Evolutionary conservation across 2,329 filamentous ascomycete species (phyloP).

Genomic region (Epicoccum sorghinum): DNA sequence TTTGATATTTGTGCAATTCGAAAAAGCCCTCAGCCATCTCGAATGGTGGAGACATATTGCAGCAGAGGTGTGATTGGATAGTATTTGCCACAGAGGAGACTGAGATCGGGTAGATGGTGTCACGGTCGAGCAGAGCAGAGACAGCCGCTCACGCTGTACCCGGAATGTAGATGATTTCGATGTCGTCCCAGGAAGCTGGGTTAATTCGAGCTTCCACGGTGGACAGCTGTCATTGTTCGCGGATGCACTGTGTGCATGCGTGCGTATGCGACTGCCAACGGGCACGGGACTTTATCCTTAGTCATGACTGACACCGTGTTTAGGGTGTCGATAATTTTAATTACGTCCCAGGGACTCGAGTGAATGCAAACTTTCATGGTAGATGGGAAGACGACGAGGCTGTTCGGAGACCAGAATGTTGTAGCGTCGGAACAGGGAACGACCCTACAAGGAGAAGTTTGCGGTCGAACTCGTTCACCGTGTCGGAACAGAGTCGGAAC

Average conservation of each 20-base stretch:
- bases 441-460: too few species aligned
- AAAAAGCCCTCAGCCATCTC: constrained; percentile 44
- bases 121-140: constrained; percentile 42
- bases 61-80: constrained; percentile 43
- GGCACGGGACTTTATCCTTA: too few species aligned
- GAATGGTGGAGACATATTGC: constrained; percentile 43
- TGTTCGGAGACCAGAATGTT: too few species aligned
- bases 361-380: too few species aligned
- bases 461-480: too few species aligned
- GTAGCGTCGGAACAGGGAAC: neutral
- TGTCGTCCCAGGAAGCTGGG: constrained; percentile 45
- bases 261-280: too few species aligned
- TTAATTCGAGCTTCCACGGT: constrained; percentile 19
- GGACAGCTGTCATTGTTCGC: too few species aligned
- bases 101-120: constrained; percentile 43
- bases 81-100: constrained; percentile 43
- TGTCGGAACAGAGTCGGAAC: neutral
- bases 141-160: constrained; percentile 46
- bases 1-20: constrained; percentile 37
- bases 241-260: too few species aligned
- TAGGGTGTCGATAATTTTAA: too few species aligned
- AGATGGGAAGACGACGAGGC: too few species aligned
- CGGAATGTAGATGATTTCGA: constrained; percentile 48
- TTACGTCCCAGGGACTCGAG: too few species aligned
- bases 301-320: too few species aligned